Evolutionary conservation across 2,329 filamentous ascomycete genomes (phyloP), one percentile per base, ranked within the genome.

Genomic region (Colletotrichum brevisporum): DNA sequence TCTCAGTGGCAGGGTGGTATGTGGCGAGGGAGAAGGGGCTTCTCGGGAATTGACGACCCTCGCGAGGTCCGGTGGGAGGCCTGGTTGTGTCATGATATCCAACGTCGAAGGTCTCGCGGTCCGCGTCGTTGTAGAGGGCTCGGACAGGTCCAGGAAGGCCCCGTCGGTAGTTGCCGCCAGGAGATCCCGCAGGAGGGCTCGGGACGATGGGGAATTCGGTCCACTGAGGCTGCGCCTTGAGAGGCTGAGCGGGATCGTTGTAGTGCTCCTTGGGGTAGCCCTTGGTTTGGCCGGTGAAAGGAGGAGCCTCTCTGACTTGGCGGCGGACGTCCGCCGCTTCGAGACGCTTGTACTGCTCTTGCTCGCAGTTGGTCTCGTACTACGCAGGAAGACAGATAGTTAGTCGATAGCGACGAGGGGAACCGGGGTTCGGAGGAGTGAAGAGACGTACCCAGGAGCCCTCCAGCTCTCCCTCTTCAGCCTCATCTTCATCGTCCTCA

Each of bases 161-260:
- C 5, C 55, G 24, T 0, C 18, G 16, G 24, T 57, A 57, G 55
- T 57, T 57, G 13, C 24, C 24, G 0, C 39, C 54, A 24, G 36
- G 55, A 5, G 21, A 39, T 1, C 24, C 54, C 36, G 24, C 39
- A 18, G 53, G 36, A 0, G 54, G 54, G 41, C 54, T 57, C 0
- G 54, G 54, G 8, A 26, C 39, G 31, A 57, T 57, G 0, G 54
- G 54, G 10, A 45, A 57, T 2, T 27, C 24, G 4, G 15, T 5
- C 18, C 21, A 45, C 1, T 0, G 0, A 0, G 24, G 18, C 39
- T 47, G 31, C 0, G 54, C 8, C 0, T n/a, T 18, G 1, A 57
- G 36, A 4, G 36, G 54, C 0, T 43, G 4, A 1, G 54, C 16
- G 1, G 54, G 41, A 2, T 13, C 27, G 36, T 57, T 57, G 0